A percentile compares a stretch with the other conserved stretches of the same genome.
phyloP scores from a whole-genome alignment of 495 filamentous ascomycete species.

The Cudoniella acicularis region DNA sequence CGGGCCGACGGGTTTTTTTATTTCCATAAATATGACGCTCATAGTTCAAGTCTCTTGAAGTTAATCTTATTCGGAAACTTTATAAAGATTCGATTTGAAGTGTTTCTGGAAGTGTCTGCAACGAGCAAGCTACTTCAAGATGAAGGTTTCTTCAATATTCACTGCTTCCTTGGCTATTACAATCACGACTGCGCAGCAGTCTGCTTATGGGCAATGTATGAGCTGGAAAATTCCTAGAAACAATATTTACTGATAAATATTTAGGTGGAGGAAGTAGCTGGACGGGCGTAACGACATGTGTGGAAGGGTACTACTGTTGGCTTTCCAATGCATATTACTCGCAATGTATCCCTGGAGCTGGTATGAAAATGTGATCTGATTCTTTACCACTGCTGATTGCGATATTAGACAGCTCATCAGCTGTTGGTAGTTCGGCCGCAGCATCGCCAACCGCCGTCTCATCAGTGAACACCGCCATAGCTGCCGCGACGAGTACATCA shows the following conservation, averaged over 20 bases:
- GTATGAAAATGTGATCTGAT: neutral
- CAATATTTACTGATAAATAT: neutral
- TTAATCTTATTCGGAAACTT: too few relatives aligned
- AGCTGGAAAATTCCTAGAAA: neutral
- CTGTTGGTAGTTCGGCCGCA: neutral
- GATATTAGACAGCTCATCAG: neutral
- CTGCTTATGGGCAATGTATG: neutral
- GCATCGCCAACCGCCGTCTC: neutral
- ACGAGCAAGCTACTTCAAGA: neutral
- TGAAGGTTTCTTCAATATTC: neutral
- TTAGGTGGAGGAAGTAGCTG: slow-evolving; percentile 14
- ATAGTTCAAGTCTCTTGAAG: neutral
- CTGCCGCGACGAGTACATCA: neutral
- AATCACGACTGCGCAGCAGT: neutral
- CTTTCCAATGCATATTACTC: slow-evolving; percentile 28
- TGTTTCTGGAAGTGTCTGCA: neutral
- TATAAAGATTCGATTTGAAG: neutral
- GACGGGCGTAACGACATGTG: slow-evolving; percentile 18
- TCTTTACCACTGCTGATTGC: neutral
- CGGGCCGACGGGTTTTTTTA: neutral
- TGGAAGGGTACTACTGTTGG: slow-evolving; percentile 16
- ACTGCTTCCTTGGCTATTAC: neutral
- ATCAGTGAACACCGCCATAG: neutral
- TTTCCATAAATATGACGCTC: neutral
- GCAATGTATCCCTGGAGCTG: slow-evolving; percentile 21